phyloP scores from a whole-genome alignment of 495 filamentous ascomycete species.

The Schizothecium vesticola region DNA sequence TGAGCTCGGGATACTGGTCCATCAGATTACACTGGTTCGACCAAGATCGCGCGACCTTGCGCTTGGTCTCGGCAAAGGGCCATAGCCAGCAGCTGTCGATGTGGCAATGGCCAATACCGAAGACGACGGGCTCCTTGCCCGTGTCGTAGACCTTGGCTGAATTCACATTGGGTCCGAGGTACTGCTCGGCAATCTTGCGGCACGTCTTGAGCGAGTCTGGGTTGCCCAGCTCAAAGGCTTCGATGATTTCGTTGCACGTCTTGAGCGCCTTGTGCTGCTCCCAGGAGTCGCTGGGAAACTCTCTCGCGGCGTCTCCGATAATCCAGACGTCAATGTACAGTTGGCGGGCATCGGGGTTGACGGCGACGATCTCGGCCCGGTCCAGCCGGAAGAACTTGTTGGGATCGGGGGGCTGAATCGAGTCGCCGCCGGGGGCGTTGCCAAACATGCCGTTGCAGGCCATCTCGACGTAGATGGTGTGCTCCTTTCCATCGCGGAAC shows the following conservation, averaged over 20 bases:
- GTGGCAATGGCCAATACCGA: constrained; percentile 90
- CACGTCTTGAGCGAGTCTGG: constrained; percentile 71
- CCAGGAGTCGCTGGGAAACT: constrained; percentile 75
- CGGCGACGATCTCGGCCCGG: constrained; percentile 80
- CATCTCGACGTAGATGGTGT: constrained; percentile 94
- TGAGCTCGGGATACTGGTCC: constrained; percentile 89
- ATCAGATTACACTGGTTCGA: constrained; percentile 91
- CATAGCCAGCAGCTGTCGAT: constrained; percentile 98
- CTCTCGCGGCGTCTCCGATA: constrained; percentile 77
- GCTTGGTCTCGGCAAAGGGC: constrained; percentile 98
- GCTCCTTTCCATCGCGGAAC: constrained; percentile 77
- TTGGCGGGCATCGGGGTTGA: constrained; percentile 77
- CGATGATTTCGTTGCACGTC: constrained; percentile 79
- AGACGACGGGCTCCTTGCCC: constrained; percentile 68
- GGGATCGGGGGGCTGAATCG: constrained; percentile 81
- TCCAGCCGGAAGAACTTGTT: constrained; percentile 71
- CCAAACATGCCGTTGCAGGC: constrained; percentile 99
- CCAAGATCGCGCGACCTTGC: constrained; percentile 95
- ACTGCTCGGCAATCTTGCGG: constrained; percentile 75
- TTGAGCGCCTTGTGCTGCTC: constrained; percentile 82
- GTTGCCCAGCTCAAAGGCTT: constrained; percentile 75
- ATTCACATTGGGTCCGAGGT: constrained; percentile 75
- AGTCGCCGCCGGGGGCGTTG: constrained; percentile 77
- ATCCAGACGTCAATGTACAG: constrained; percentile 94
- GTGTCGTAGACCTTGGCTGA: constrained; percentile 78